Evolutionary conservation across 23 red algal species (phyloP).

Genomic region (Rhodosorus marinus): DNA sequence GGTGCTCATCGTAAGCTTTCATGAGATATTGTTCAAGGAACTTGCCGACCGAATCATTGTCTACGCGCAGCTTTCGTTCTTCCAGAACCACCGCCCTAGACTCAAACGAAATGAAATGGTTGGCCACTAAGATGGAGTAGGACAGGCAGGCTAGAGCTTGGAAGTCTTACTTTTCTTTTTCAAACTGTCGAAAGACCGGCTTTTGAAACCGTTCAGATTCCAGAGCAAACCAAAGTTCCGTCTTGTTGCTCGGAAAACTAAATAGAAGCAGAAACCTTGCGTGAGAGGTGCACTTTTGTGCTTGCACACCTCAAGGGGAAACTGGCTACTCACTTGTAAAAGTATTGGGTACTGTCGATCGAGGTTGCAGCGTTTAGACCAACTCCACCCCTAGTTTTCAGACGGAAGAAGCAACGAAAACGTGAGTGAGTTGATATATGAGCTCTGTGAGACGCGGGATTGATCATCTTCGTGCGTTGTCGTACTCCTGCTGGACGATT

Average conservation of each 20-base stretch:
- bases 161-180: conserved; percentile 1
- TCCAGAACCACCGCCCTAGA: conserved; percentile 14
- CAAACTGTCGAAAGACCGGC: conserved; percentile 9
- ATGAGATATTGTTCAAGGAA: background rate
- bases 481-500: conserved; percentile 5
- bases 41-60: conserved; percentile 5
- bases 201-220: conserved; percentile 8
- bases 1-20: background rate
- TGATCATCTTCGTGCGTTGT: no score
- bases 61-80: conserved; percentile 9
- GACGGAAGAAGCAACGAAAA: no score
- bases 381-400: no score
- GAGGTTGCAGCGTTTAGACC: conserved; percentile 11
- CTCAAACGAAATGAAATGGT: no score
- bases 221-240: conserved; percentile 16
- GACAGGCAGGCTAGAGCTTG: no score
- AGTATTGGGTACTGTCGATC: conserved; percentile 6
- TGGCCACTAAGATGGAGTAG: no score
- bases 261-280: no score
- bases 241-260: conserved; percentile 2
- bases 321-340: no score
- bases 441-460: no score
- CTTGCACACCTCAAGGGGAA: no score
- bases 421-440: no score
- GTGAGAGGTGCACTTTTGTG: no score